These are phyloP conservation scores for Pistacia integerrima DNA, from an alignment of 345 rosid genomes.

Conservation along the genomic window DNA sequence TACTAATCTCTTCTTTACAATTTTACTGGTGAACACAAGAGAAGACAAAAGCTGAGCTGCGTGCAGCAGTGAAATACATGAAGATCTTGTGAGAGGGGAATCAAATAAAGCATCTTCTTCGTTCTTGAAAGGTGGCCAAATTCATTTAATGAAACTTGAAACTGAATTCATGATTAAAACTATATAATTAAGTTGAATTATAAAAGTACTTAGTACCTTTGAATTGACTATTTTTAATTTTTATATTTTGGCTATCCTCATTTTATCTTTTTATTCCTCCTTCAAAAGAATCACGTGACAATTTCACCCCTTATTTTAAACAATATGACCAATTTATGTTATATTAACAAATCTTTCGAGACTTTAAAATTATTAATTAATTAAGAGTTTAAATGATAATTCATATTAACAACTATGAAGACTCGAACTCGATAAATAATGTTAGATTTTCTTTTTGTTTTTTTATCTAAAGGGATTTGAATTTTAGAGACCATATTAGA, in stretches of 20 bases:
- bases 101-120: not conserved
- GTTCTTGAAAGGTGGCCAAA: conserved; percentile 9
- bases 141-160: conserved; percentile 16
- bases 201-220: not conserved
- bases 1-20: too few species aligned
- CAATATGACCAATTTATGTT: too few species aligned
- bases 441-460: too few species aligned
- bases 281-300: conserved; percentile 20
- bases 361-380: too few species aligned
- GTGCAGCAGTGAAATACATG: not conserved
- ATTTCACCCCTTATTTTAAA: not conserved
- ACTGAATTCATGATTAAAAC: not conserved
- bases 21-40: not conserved
- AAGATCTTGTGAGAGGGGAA: not conserved
- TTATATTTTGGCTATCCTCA: not conserved
- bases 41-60: conserved; percentile 4
- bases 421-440: too few species aligned
- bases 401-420: too few species aligned
- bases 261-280: not conserved
- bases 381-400: too few species aligned
- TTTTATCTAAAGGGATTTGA: too few species aligned
- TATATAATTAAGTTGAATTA: not conserved
- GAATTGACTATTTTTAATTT: conserved; percentile 16
- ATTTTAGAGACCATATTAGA: too few species aligned
- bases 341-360: too few species aligned